Percentiles rank a stretch among this genome's conserved stretches.
Evolutionary conservation across 306 rosid species (phyloP).

Genomic region (Notholithocarpus densiflorus): DNA sequence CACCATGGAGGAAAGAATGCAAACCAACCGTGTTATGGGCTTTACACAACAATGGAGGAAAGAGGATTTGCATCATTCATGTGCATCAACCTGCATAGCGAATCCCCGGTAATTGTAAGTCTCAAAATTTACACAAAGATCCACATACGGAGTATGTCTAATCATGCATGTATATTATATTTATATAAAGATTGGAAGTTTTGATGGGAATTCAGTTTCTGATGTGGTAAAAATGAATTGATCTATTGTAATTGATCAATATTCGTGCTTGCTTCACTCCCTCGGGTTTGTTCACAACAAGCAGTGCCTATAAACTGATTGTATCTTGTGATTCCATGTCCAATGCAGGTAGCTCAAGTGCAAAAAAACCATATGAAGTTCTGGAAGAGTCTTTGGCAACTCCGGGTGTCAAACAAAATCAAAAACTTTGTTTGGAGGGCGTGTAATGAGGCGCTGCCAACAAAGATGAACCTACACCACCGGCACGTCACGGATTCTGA

Average conservation of each 20-base stretch:
- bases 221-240: not conserved
- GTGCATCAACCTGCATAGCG: constrained; percentile 57
- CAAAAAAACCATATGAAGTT: too few relatives aligned
- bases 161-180: not conserved
- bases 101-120: constrained; percentile 65
- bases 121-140: not conserved
- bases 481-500: too few relatives aligned
- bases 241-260: not conserved
- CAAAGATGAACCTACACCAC: too few relatives aligned
- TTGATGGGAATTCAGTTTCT: not conserved
- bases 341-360: too few relatives aligned
- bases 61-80: constrained; percentile 59
- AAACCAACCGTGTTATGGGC: constrained; percentile 58
- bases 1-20: constrained; percentile 71
- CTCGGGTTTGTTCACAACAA: too few relatives aligned
- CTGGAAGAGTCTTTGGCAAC: too few relatives aligned
- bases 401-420: too few relatives aligned
- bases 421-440: too few relatives aligned
- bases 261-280: too few relatives aligned
- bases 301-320: too few relatives aligned
- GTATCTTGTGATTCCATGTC: too few relatives aligned
- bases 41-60: constrained; percentile 64
- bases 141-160: not conserved
- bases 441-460: too few relatives aligned
- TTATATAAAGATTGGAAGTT: not conserved